Base-by-base conservation (phyloP, 495 filamentous ascomycete genomes). In the Neurospora sp. region DNA sequence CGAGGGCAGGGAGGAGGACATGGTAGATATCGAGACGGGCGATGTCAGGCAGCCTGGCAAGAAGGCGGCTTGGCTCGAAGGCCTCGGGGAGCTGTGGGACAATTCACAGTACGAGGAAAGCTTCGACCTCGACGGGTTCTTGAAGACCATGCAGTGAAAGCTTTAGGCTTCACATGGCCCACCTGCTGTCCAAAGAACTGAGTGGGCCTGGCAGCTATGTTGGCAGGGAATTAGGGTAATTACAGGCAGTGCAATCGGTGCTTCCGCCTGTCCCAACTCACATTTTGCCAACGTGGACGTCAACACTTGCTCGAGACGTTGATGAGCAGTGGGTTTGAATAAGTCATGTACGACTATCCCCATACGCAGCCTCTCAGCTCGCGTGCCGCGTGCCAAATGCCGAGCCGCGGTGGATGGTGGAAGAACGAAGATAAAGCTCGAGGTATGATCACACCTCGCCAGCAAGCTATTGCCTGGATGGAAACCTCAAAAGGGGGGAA, bases 81-180 rank as follows among this genome's bases (percentile, higher is more conserved):
- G 97, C 76, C 80, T 99, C 59, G 94, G 93, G 73, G 96, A 99
- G 81, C 85, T 99, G 70, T 98, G 95, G 95, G 96, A 99, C 79
- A 94, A 97, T 77, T 88, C 86, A 71, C 94, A 96, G 82, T 99
- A 99, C 82, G 94, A 97, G 81, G 95, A 98, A 83, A 94, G 96
- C 81, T 99, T 97, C 78, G 92, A 97, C 79, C 82, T 99, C 74
- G 94, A 96, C 76, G 93, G 92, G 2, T 99, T 97, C 84, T 84
- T 98, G 82, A 91, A 90, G 75, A 93, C 86, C 65, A 97, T 99
- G 93, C 92, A 93, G 80, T 85, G 75, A 76, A 70, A 6, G 27
- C 40, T 16, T 27, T 1, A 20, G 8, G 22, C 37, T 37, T 35
- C 35, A 37, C 4, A 0, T 16, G 10, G 40, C 61, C 37, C 40